Base-by-base conservation (phyloP, 768 basidiomycete species). In the Scleroderma bovista region DNA sequence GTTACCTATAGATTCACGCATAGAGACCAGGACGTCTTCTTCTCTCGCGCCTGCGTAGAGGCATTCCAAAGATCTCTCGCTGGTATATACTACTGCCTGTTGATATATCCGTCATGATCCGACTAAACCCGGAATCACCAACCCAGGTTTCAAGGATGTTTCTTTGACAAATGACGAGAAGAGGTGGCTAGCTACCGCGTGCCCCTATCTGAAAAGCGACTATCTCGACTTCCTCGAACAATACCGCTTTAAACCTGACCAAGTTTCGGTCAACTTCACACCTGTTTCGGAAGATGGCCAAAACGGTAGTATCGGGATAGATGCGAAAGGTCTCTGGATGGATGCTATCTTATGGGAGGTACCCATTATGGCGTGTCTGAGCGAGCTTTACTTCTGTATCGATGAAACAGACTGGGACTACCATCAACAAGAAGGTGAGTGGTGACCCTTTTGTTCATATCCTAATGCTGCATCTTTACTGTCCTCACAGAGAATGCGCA, bases 291-390 rank as follows among this genome's bases (percentile, higher is more conserved):
- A 72, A 5, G 76, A 81, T 34, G 70, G 69, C 43, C 64, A 71
- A 46, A 60, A 65, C 50, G 94, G 93, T 4, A 65, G 69, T 32
- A 68, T 94, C 32, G 81, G 90, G 57, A 86, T 99, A 47, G 80
- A 83, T 53, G 78, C 80, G 6, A 60, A 60, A 24, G 93, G 91
- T 7, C 76, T 75, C 6, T 94, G 92, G 92, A 69, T 69, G 0
- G 89, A 93, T 56, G 78, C 88, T 7, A 95, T 98, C 51, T 71
- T 96, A 23, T 99, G 95, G 84, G 96, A 98, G 70, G 93, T 97
- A 1, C 94, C 93, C 1, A 71, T 98, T 45, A 93, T 98, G 92
- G 84, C 93, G 13, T 83, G 83, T 54, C 72, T 99, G 45, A 92
- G 89, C 60, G 93, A 99, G 65, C 81, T 83, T 17, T 95, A 91